Base-by-base conservation (phyloP, 2,329 filamentous ascomycete species). In the Microdochium nivale region DNA sequence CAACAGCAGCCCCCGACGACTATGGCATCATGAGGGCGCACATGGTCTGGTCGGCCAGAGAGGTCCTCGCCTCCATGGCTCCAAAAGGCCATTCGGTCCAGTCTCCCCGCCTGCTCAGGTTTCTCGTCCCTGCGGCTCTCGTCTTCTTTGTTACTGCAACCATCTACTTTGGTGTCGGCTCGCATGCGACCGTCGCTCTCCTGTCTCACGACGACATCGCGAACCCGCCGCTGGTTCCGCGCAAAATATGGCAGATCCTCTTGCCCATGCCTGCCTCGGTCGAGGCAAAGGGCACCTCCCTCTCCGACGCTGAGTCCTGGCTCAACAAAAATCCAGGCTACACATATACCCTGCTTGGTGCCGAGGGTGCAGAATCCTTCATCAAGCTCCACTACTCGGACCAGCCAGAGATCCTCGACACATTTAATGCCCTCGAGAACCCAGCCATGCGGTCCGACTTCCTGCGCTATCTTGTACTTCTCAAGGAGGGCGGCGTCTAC, bases 201-300 rank as follows among this genome's bases (percentile, higher is more conserved):
- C 46, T 47, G n/a, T 25, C 24, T 8, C 46, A 25, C 25, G 23
- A 23, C 23, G 24, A 47, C 46, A 14, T 47, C 9, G 47, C 51
- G 2, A n/a, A 19, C 27, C n/a, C 14, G 25, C 25, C 51, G 1
- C 60, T 71, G 64, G 58, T 83, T 77, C 52, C 54, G 1, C 52
- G 52, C 27, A 32, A 43, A 14, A 54, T 54, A 48, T 56, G 54
- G 54, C 54, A 56, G 33, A 51, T 53, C 27, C 49, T 54, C 43
- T 48, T 53, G 14, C 49, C 54, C 9, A 50, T 51, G 13, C 50
- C 51, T 11, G 49, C 32, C 1, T 37, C 44, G 10, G n/a, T 32
- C 19, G 27, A 32, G 35, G 25, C 52, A 33, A 40, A 53, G 21
- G 40, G 49, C 11, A 44, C 44, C 19, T 37, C 24, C 43, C 16